Conservation (phyloP, 805 yeast species). For the Candida loeiensis region DNA sequence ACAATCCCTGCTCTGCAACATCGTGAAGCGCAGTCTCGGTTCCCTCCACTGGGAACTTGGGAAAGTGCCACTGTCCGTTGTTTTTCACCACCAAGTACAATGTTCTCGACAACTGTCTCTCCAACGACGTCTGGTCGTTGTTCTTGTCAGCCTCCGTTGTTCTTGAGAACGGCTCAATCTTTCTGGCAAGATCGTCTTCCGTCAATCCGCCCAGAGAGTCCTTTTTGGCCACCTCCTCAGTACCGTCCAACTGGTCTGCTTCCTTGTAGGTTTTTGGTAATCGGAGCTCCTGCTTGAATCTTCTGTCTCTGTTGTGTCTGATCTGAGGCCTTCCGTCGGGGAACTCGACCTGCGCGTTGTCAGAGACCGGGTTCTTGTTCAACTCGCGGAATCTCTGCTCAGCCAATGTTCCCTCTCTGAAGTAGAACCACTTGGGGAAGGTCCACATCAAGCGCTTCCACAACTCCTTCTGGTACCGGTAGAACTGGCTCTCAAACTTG, state of each 20-base stretch:
- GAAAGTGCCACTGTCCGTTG: conserved; percentile 65
- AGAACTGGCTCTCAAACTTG: conserved; percentile 70
- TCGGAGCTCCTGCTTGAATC: conserved; percentile 71
- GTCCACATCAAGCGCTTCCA: conserved; percentile 96
- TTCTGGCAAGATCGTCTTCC: conserved; percentile 57
- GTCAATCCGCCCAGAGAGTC: conserved; percentile 14
- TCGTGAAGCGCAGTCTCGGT: conserved; percentile 54
- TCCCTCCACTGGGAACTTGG: conserved; percentile 34
- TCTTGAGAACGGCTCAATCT: conserved; percentile 68
- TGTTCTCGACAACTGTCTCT: conserved; percentile 74
- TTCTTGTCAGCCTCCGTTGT: conserved; percentile 69
- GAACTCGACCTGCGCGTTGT: conserved; percentile 72
- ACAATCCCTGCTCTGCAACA: conserved; percentile 73
- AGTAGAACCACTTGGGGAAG: conserved; percentile 90
- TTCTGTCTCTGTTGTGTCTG: conserved; percentile 84
- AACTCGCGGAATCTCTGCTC: conserved; percentile 75
- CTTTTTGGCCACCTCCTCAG: conserved; percentile 10
- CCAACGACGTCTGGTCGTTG: conserved; percentile 65
- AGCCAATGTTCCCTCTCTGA: conserved; percentile 82
- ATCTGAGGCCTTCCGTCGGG: conserved; percentile 84
- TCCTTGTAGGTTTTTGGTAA: conserved; percentile 63
- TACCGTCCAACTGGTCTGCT: conserved; percentile 24
- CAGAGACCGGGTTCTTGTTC: conserved; percentile 71
- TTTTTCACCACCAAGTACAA: conserved; percentile 67
- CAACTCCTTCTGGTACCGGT: conserved; percentile 78